These are phyloP conservation scores for Yamadazyma sp. DNA, from an alignment of 805 yeast genomes.

Conservation along the genomic window DNA sequence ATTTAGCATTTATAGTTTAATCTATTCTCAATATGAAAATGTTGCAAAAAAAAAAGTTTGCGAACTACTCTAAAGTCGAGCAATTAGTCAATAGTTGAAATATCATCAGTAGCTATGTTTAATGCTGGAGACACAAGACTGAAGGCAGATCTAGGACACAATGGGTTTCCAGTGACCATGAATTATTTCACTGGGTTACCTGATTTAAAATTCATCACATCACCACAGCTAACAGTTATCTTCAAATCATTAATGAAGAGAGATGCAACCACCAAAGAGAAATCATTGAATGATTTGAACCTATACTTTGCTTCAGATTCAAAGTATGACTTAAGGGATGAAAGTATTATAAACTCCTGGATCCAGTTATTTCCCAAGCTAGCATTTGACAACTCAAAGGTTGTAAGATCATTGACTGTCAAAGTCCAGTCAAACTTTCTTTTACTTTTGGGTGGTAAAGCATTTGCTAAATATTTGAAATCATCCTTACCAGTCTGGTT, in stretches of 20 bases:
- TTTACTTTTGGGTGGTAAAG: constrained; percentile 51
- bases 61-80: too few relatives aligned
- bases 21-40: too few relatives aligned
- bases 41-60: too few relatives aligned
- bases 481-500: constrained; percentile 74
- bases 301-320: constrained; percentile 29
- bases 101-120: too few relatives aligned
- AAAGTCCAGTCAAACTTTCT: constrained; percentile 53
- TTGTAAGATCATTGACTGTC: constrained; percentile 62
- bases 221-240: constrained; percentile 55
- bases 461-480: constrained; percentile 61
- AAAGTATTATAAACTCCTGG: constrained; percentile 60
- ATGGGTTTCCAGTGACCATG: constrained; percentile 55
- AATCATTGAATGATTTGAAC: constrained; percentile 57
- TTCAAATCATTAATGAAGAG: constrained; percentile 76
- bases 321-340: constrained; percentile 50
- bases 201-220: constrained; percentile 37
- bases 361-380: constrained; percentile 80
- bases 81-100: too few relatives aligned
- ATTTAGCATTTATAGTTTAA: too few relatives aligned
- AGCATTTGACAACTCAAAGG: constrained; percentile 65
- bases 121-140: constrained; percentile 3
- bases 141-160: constrained; percentile 24
- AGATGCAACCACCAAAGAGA: constrained; percentile 83
- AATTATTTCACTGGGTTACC: constrained; percentile 79